Conservation (phyloP, 2,329 filamentous ascomycete genomes). For the Talaromyces rugulosus region DNA sequence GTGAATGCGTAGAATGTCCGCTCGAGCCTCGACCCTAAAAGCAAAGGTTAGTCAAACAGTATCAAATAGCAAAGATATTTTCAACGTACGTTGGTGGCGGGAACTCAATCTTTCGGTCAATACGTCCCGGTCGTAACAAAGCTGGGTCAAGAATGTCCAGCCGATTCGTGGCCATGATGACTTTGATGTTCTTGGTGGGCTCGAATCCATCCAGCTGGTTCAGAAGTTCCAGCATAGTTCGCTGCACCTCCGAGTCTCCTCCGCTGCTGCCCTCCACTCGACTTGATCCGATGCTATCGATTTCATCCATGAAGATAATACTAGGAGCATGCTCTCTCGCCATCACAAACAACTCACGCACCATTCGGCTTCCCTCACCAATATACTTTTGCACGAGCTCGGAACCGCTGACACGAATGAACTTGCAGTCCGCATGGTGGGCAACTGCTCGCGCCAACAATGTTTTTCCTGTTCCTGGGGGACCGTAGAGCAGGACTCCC, state of each 20-base stretch:
- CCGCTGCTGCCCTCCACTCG: slow-evolving; percentile 93
- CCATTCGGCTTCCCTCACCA: slow-evolving; percentile 96
- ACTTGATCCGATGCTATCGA: slow-evolving; percentile 96
- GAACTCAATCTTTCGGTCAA: slow-evolving; percentile 99
- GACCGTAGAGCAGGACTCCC: slow-evolving; percentile 92
- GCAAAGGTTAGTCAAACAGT: slow-evolving; percentile 9
- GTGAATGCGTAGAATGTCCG: slow-evolving; percentile 96
- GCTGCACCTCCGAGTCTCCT: slow-evolving; percentile 95
- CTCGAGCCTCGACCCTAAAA: slow-evolving; percentile 75
- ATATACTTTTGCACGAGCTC: slow-evolving; percentile 99
- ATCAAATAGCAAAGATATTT: slow-evolving; percentile 16
- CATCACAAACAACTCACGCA: slow-evolving; percentile 98
- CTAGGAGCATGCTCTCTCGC: slow-evolving; percentile 94
- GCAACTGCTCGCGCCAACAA: slow-evolving; percentile 91
- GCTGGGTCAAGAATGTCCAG: slow-evolving; percentile 96
- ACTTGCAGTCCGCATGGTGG: slow-evolving; percentile 98
- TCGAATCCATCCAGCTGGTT: slow-evolving; percentile 99
- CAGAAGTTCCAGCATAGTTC: slow-evolving; percentile 95
- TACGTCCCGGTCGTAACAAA: slow-evolving; percentile 88
- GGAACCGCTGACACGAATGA: slow-evolving; percentile 93
- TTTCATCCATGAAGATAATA: slow-evolving; percentile 99
- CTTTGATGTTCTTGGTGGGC: slow-evolving; percentile 99
- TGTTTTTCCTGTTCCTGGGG: slow-evolving; percentile 95
- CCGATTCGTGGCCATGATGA: slow-evolving; percentile 99
- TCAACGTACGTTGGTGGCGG: slow-evolving; percentile 71